Base-by-base conservation (phyloP, 495 filamentous ascomycete genomes). In the Polyplosphaeria fusca region DNA sequence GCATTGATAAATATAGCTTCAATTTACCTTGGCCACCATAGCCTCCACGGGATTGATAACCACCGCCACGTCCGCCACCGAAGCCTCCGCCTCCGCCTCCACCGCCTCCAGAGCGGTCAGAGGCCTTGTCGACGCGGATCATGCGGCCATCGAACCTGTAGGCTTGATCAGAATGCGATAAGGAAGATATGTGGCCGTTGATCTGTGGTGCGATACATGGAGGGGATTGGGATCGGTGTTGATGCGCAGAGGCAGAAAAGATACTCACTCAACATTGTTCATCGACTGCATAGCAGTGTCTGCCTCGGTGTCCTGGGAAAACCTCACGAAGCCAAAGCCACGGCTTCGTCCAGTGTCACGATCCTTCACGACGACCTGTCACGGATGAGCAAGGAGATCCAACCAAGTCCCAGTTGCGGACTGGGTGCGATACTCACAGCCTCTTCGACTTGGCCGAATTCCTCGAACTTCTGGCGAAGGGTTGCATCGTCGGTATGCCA, bases 291-390 rank as follows among this genome's bases (percentile, higher is more conserved):
- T 93, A 26, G 93, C 93, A 40, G 76, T 74, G 53, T 93, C 83
- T 28, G 94, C 93, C 61, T 95, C 89, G n/a, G 79, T 69, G 18
- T 95, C 89, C 52, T 79, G 82, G 37, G 79, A 70, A 73, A 90
- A 99, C 59, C 89, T 85, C 42, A 99, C 91, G 70, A 99, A 99
- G 22, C 93, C 93, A 69, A 97, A 99, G 32, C 93, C 93, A 70
- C 93, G 89, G 76, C 90, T 95, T 69, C 94, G 89, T 54, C 87
- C 83, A 59, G 93, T 96, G 68, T 96, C 91, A 62, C 89, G 91
- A 70, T 99, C 93, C 77, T 95, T 97, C 65, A 97, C 90, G 53
- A 99, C 92, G 60, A 95, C 86, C 93, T 98, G 58, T 23, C 58
- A 24, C 12, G 45, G 24, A 49, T 49, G 25, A 55, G 58, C 41